Base-by-base conservation (phyloP, 2,329 filamentous ascomycete genomes). In the Akanthomyces muscarius region DNA sequence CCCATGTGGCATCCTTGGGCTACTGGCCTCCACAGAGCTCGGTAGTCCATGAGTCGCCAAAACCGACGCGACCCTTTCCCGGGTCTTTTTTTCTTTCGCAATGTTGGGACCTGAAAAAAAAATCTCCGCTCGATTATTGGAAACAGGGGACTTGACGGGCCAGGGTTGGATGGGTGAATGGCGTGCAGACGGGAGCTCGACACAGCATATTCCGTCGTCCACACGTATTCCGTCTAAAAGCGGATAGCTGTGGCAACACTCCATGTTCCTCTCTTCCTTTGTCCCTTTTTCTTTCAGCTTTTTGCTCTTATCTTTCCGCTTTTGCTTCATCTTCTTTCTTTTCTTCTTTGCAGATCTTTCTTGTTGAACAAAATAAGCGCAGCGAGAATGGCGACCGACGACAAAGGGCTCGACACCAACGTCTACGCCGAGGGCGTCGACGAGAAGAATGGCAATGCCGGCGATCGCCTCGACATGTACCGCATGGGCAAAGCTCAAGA, bases 401-500 rank as follows among this genome's bases (percentile, higher is more conserved):
- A 61, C 33, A 61, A 61, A 55, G 45, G 18, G 5, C 25, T n/a
- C 21, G 53, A 54, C 28, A 28, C 60, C 42, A n/a, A 38, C 33
- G 59, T 61, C 33, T 36, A 57, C 13, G 61, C 56, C 44, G 61
- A 61, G 33, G 47, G 68, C 66, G 64, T 70, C 68, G 66, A 69
- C 68, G 60, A 69, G 65, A 60, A 73, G 65, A 68, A 71, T 66
- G 65, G 70, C 63, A 70, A 71, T 62, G 65, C 63, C 2, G 63
- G 69, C 33, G 79, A 81, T 68, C 73, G 76, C 33, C 69, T 69
- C 33, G 76, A 83, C 63, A 80, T 83, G 77, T 72, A 73, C 38
- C 77, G 80, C 21, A 74, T 83, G 75, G 81, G 81, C 45, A 83
- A 82, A 70, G 72, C 74, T 23, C 80, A 82, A 62, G 78, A 82